Evolutionary conservation across 257 asterid species (phyloP), one percentile per base, ranked within the genome.

Genomic region (Nyctanthes arbortristis): DNA sequence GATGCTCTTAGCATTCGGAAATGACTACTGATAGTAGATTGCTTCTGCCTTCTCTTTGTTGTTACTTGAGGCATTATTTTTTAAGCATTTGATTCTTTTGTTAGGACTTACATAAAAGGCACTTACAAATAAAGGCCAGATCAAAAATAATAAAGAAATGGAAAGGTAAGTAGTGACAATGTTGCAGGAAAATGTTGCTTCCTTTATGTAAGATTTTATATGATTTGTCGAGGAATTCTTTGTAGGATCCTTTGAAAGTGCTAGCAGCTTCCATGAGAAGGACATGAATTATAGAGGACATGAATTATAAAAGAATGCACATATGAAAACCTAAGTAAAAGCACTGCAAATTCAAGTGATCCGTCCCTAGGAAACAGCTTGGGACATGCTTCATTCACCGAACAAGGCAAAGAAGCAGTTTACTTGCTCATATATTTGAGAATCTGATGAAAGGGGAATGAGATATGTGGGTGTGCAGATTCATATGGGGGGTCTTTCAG

Each of bases 71-170:
- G 25, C 16, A 12, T 24, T 60, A n/a, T 32, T 7, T 14, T 20
- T 8, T 8, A 9, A 9, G 59, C 59, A 9, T 57, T 61, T 67
- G 52, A 34, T 13, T 28, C 59, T 36, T 43, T 34, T 56, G 30
- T 34, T 57, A 92, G 98, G 98, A 92, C 82, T 69, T 92, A 82
- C 98, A 85, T 59, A 70, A 47, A 77, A 85, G 96, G 75, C 96
- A 96, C 22, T 83, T 92, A 49, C 90, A 85, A 66, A 81, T 90
- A 65, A 90, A 90, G 80, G 82, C 95, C 61, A 87, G 69, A 78
- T 77, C 96, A 61, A 88, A 84, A 78, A 36, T 61, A 25, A 81
- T 77, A 33, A 82, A 81, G 66, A 87, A 79, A 81, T 60, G 68
- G 4, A 90, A 87, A 77, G 95, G 97, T 92, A 37, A 3, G 78